These are phyloP conservation scores for Suillus subalutaceus DNA, from an alignment of 768 basidiomycete genomes.

Conservation along the genomic window DNA sequence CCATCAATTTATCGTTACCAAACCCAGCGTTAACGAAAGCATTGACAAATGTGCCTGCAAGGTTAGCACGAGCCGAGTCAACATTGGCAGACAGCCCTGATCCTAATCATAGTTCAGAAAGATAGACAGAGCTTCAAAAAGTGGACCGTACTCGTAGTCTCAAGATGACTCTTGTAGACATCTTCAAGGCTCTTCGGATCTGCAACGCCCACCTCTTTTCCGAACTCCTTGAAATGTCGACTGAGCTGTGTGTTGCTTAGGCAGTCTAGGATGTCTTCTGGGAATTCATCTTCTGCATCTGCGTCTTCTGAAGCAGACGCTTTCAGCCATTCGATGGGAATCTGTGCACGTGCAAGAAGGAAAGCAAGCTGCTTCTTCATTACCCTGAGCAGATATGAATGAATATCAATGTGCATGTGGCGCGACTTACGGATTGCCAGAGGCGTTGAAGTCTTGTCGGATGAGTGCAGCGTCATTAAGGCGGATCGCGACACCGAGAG, in stretches of 20 bases:
- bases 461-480: constrained; percentile 81
- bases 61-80: constrained; percentile 91
- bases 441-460: constrained; percentile 84
- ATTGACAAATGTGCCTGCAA: constrained; percentile 97
- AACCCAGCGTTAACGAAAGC: constrained; percentile 99
- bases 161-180: constrained; percentile 95
- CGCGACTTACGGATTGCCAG: constrained; percentile 77
- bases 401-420: not conserved
- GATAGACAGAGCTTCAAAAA: not conserved
- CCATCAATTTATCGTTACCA: constrained; percentile 94
- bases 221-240: constrained; percentile 84
- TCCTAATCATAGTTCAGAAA: constrained; percentile 40
- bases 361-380: constrained; percentile 97
- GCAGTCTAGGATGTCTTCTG: constrained; percentile 83
- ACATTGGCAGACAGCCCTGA: constrained; percentile 72
- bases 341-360: constrained; percentile 88
- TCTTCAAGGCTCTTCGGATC: constrained; percentile 95
- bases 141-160: constrained; percentile 69
- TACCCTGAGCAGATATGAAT: constrained; percentile 42
- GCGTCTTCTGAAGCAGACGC: constrained; percentile 50
- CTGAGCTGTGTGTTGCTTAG: constrained; percentile 87
- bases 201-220: constrained; percentile 87
- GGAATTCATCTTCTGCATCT: constrained; percentile 66
- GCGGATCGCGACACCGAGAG: constrained; percentile 82
- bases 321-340: constrained; percentile 89